Conservation (phyloP, 768 basidiomycete species). For the Trametes villosa region DNA sequence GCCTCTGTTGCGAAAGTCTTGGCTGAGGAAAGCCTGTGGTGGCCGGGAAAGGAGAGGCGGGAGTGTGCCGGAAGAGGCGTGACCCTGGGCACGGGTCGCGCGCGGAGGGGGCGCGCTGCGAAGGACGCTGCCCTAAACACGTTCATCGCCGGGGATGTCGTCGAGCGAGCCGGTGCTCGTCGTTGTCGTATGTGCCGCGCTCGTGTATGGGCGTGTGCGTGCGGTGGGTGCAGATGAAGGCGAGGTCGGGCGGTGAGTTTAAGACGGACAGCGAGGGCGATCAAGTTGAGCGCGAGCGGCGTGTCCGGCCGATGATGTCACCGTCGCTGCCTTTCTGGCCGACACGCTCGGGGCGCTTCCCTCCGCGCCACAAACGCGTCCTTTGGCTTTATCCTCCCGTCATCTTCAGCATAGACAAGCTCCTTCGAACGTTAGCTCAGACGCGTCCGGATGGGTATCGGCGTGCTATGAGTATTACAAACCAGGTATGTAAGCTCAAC, state of each 20-base stretch:
- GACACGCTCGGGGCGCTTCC: no score
- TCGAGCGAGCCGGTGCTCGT: conserved; percentile 18
- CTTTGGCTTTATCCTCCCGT: no score
- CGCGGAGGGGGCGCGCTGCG: background rate
- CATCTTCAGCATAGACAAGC: no score
- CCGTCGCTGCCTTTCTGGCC: no score
- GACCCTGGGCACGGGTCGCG: background rate
- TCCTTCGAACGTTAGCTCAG: no score
- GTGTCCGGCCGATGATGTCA: no score
- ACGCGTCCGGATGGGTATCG: no score
- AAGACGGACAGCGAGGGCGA: no score
- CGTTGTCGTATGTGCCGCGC: background rate
- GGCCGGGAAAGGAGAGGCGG: conserved; percentile 1
- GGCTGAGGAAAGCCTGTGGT: background rate
- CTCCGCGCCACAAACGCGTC: no score
- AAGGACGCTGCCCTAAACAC: conserved; percentile 1
- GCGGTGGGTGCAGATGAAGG: background rate
- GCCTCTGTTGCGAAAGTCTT: conserved; percentile 69
- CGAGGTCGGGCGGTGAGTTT: background rate
- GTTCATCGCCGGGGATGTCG: conserved; percentile 3
- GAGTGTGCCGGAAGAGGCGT: conserved; percentile 11
- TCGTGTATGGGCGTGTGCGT: background rate
- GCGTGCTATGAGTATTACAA: no score
- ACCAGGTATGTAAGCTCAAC: no score
- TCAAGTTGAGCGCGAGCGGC: no score